Percentiles rank a stretch among this genome's conserved stretches.
Conservation (phyloP, 345 rosid genomes). For the Raphanus raphanistrum region DNA sequence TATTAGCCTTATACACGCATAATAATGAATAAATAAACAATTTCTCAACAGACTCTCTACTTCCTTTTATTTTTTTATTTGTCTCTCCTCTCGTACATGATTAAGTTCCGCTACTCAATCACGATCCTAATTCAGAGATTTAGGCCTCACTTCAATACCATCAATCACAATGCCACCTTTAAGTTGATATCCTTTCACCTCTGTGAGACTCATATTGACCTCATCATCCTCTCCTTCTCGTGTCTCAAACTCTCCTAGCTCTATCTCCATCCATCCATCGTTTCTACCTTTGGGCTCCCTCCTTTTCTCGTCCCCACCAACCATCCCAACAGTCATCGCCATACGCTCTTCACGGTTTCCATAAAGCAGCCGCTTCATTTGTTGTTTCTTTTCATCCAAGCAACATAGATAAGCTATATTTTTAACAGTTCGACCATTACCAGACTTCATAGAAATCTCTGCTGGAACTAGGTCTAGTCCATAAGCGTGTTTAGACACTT, state of each 20-base stretch:
- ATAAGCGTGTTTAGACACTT: slow-evolving; percentile 40
- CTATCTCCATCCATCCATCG: slow-evolving; percentile 57
- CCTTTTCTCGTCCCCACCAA: slow-evolving; percentile 1
- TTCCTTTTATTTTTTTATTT: background rate
- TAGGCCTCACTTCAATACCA: slow-evolving; percentile 48
- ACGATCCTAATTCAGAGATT: background rate
- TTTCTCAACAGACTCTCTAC: background rate
- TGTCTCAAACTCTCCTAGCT: slow-evolving; percentile 49
- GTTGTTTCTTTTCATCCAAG: slow-evolving; percentile 40
- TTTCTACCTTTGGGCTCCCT: slow-evolving; percentile 22
- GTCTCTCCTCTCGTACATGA: background rate
- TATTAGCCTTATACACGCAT: background rate
- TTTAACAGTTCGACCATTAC: slow-evolving; percentile 1
- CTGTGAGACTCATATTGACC: slow-evolving; percentile 40
- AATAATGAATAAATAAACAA: background rate
- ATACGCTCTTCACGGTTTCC: slow-evolving; percentile 28
- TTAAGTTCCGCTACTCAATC: background rate
- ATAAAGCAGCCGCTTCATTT: slow-evolving; percentile 28
- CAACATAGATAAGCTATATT: slow-evolving; percentile 37
- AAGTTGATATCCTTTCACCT: slow-evolving; percentile 46
- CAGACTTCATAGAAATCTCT: slow-evolving; percentile 36
- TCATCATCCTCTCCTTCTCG: slow-evolving; percentile 29
- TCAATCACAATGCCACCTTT: slow-evolving; percentile 57
- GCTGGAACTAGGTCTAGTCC: slow-evolving; percentile 55
- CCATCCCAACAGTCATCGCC: slow-evolving; percentile 1